A percentile compares a stretch with the other conserved stretches of the same genome.
Conservation (phyloP, 768 basidiomycete genomes). For the Tremella mesenterica region DNA sequence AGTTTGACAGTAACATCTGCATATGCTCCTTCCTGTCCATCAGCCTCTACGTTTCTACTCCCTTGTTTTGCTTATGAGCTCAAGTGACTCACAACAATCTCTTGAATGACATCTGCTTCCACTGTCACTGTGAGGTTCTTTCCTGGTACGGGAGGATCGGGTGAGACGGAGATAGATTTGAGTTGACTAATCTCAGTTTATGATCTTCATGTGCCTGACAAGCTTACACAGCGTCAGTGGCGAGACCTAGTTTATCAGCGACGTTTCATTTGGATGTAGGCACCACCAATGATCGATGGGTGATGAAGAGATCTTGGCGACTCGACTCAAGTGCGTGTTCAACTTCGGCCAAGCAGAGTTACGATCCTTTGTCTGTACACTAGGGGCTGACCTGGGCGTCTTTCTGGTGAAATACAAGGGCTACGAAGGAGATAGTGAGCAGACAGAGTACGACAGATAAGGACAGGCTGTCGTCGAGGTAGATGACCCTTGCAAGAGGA, state of each 20-base stretch:
- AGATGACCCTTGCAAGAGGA: no score
- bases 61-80: not conserved
- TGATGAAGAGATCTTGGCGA: no score
- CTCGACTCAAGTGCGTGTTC: no score
- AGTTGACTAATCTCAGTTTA: slow-evolving; percentile 48
- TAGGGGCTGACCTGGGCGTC: no score
- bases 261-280: not conserved
- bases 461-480: no score
- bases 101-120: slow-evolving; percentile 53
- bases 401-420: no score
- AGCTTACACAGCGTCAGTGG: slow-evolving; percentile 35
- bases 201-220: not conserved
- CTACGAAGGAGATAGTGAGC: no score
- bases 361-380: no score
- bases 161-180: slow-evolving; percentile 61
- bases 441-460: no score
- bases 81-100: slow-evolving; percentile 55
- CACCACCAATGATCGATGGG: slow-evolving; percentile 1
- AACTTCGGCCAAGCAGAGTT: no score
- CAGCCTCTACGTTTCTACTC: not conserved
- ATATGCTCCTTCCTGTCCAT: slow-evolving; percentile 70
- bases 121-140: slow-evolving; percentile 78
- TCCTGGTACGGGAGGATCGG: slow-evolving; percentile 85
- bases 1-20: slow-evolving; percentile 86
- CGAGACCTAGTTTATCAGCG: slow-evolving; percentile 14